phyloP scores from a whole-genome alignment of 2,329 filamentous ascomycete genomes.

The Fusarium acutatum region DNA sequence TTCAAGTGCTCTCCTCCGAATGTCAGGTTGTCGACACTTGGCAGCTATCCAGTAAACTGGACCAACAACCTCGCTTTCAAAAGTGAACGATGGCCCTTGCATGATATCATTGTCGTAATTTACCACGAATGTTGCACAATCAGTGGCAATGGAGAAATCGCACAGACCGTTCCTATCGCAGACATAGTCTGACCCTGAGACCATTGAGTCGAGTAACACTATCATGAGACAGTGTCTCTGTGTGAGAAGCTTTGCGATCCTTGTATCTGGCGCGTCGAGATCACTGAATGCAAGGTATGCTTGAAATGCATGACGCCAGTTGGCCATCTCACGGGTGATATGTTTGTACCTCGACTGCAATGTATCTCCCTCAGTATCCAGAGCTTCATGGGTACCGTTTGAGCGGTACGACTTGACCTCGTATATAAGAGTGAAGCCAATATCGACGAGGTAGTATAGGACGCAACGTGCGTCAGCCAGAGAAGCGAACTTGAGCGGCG shows the following conservation, averaged over 20 bases:
- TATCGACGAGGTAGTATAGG: neutral
- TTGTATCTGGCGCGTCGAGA: neutral
- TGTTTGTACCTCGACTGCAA: neutral
- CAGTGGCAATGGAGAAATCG: neutral
- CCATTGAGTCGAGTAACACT: neutral
- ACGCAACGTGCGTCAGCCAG: neutral
- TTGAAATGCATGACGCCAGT: neutral
- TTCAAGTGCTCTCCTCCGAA: neutral
- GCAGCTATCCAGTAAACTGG: neutral
- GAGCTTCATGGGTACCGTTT: accelerated
- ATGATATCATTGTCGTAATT: neutral
- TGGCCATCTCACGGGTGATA: accelerated
- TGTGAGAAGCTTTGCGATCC: neutral
- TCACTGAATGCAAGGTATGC: neutral
- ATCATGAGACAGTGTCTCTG: neutral
- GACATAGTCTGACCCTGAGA: neutral
- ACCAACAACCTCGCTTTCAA: neutral
- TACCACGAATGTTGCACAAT: neutral
- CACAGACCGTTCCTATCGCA: neutral
- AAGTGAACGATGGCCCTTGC: neutral
- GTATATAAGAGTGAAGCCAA: neutral
- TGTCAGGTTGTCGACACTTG: neutral
- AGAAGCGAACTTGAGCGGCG: neutral
- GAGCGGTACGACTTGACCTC: neutral
- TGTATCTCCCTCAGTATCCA: too few relatives aligned